A percentile compares a stretch with the other conserved stretches of the same genome.
Evolutionary conservation across 1,284 basidiomycete species (phyloP).

Genomic region (Testicularia cyperi): DNA sequence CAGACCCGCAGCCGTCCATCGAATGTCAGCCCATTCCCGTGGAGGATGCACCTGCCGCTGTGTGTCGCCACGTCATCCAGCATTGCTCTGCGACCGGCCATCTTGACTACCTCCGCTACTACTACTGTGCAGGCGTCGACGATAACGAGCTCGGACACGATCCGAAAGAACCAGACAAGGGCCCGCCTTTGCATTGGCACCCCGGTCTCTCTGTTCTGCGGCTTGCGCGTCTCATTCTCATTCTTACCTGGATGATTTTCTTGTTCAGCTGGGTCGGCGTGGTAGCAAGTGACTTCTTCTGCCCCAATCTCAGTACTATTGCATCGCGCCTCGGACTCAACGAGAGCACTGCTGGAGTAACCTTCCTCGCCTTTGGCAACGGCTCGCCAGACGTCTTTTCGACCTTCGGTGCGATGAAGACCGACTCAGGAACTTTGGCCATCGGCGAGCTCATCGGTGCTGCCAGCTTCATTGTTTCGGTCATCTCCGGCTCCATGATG

Average conservation of each 20-base stretch:
- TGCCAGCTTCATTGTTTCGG: slow-evolving; percentile 90
- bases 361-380: slow-evolving; percentile 62
- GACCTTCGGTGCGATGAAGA: slow-evolving; percentile 88
- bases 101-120: slow-evolving; percentile 49
- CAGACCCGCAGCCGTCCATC: not conserved
- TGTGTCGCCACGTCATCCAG: slow-evolving; percentile 41
- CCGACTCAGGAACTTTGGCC: slow-evolving; percentile 81
- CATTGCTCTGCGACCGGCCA: slow-evolving; percentile 44
- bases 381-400: slow-evolving; percentile 68
- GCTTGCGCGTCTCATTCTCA: slow-evolving; percentile 18
- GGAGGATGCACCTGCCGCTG: slow-evolving; percentile 8
- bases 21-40: slow-evolving; percentile 39
- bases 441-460: slow-evolving; percentile 94
- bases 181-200: slow-evolving; percentile 2
- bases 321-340: slow-evolving; percentile 48
- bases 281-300: slow-evolving; percentile 58
- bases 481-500: slow-evolving; percentile 91
- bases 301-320: slow-evolving; percentile 56
- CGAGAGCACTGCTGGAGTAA: slow-evolving; percentile 58
- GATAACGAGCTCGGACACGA: slow-evolving; percentile 3
- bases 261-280: slow-evolving; percentile 56
- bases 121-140: slow-evolving; percentile 46
- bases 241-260: slow-evolving; percentile 48
- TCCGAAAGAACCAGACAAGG: not conserved
- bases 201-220: slow-evolving; percentile 23